Percentiles rank a stretch among this genome's conserved stretches.
Evolutionary conservation across 306 rosid genomes (phyloP).

Genomic region (Leucaena leucocephala): DNA sequence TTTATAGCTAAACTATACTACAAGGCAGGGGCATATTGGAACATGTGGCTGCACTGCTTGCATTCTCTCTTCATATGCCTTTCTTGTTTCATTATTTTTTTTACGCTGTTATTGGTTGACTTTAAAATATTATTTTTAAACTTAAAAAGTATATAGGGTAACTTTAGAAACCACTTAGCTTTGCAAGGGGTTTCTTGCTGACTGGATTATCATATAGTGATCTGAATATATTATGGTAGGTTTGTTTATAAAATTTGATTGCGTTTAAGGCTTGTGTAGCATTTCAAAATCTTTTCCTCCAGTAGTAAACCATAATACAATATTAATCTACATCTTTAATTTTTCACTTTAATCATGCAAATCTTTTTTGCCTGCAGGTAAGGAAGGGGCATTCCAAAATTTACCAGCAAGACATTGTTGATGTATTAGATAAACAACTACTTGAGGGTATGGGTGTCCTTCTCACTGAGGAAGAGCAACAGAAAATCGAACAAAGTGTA

Average conservation of each 20-base stretch:
- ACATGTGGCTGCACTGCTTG: not conserved
- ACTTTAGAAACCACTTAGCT: not conserved
- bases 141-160: not conserved
- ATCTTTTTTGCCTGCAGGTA: slow-evolving; percentile 61
- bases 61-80: slow-evolving; percentile 8
- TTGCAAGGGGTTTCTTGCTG: slow-evolving; percentile 2
- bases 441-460: slow-evolving; percentile 99
- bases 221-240: slow-evolving; percentile 25
- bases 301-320: not conserved
- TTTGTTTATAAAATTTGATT: not conserved
- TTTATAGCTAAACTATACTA: not conserved
- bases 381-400: slow-evolving; percentile 82
- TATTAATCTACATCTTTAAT: slow-evolving; percentile 1
- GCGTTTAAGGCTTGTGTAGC: not conserved
- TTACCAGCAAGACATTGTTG: slow-evolving; percentile 75
- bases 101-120: not conserved
- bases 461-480: slow-evolving; percentile 97
- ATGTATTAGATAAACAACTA: slow-evolving; percentile 93
- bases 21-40: not conserved
- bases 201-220: not conserved
- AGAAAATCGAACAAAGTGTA: slow-evolving; percentile 88
- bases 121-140: not conserved
- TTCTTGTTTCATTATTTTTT: not conserved
- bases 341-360: slow-evolving; percentile 15
- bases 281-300: slow-evolving; percentile 10